These are phyloP conservation scores for Venturia effusa DNA, from an alignment of 2,329 filamentous ascomycete species.

Conservation along the genomic window DNA sequence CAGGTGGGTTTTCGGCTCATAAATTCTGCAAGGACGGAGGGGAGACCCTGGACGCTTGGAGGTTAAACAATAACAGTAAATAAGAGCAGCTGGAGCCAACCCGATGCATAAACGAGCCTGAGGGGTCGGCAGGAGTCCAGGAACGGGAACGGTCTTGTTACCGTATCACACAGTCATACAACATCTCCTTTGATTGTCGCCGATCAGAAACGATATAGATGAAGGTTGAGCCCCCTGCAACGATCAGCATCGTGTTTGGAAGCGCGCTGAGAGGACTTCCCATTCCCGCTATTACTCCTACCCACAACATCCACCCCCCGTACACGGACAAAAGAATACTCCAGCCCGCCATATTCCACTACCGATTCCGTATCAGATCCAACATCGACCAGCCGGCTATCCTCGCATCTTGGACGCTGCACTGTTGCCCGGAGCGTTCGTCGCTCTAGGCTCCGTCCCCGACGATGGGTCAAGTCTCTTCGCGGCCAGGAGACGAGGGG, in stretches of 20 bases:
- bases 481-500: slow-evolving; percentile 69
- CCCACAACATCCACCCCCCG: background rate
- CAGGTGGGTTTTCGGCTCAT: background rate
- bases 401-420: background rate
- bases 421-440: background rate
- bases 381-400: background rate
- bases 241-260: background rate
- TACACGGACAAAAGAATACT: background rate
- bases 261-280: background rate
- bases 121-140: background rate
- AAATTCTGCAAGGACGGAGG: background rate
- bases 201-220: background rate
- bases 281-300: background rate
- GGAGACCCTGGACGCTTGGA: background rate
- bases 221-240: background rate
- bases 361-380: background rate
- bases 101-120: background rate
- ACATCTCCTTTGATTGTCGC: background rate
- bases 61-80: background rate
- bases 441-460: slow-evolving; percentile 1
- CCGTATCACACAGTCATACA: background rate
- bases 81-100: no score
- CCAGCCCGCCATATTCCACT: background rate
- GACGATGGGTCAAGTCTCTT: slow-evolving; percentile 81
- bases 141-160: background rate